These are phyloP conservation scores for Teratosphaeria viscida DNA, from an alignment of 2,329 filamentous ascomycete genomes.

Conservation along the genomic window DNA sequence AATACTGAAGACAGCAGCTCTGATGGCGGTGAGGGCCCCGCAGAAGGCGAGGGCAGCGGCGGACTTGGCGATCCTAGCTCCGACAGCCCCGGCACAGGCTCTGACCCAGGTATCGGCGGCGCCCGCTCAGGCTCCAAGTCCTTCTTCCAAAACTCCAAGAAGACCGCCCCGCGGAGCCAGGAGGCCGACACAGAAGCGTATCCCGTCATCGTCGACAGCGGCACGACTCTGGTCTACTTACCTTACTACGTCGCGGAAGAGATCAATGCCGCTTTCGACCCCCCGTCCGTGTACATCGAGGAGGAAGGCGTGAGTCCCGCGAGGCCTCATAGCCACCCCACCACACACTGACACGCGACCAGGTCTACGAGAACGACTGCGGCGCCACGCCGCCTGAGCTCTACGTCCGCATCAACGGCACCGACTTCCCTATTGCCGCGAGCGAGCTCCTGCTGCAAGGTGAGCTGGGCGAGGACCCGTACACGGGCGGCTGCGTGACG, in stretches of 20 bases:
- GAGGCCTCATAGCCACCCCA: neutral
- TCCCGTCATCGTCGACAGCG: slow-evolving; percentile 32
- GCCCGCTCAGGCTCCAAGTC: neutral
- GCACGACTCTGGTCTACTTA: slow-evolving; percentile 29
- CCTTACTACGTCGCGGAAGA: slow-evolving; percentile 24
- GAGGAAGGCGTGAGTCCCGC: slow-evolving; percentile 8
- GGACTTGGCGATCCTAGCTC: neutral
- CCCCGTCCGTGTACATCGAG: slow-evolving; percentile 26
- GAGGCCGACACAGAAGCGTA: slow-evolving; percentile 14
- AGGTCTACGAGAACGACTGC: slow-evolving; percentile 29
- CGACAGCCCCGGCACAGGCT: neutral
- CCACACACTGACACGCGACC: neutral
- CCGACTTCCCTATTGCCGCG: slow-evolving; percentile 24
- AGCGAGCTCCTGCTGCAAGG: slow-evolving; percentile 24
- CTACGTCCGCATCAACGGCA: slow-evolving; percentile 27
- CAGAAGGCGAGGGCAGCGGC: neutral
- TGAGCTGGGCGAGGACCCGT: slow-evolving; percentile 1
- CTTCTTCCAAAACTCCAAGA: neutral
- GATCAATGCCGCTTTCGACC: slow-evolving; percentile 32
- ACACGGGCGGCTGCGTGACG: slow-evolving; percentile 13
- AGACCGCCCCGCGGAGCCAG: neutral
- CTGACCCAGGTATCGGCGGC: neutral
- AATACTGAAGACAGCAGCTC: neutral
- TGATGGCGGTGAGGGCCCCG: neutral
- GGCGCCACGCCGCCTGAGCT: slow-evolving; percentile 28